phyloP scores from a whole-genome alignment of 176 grass and related monocot genomes.

The Musa troglodytarum region DNA sequence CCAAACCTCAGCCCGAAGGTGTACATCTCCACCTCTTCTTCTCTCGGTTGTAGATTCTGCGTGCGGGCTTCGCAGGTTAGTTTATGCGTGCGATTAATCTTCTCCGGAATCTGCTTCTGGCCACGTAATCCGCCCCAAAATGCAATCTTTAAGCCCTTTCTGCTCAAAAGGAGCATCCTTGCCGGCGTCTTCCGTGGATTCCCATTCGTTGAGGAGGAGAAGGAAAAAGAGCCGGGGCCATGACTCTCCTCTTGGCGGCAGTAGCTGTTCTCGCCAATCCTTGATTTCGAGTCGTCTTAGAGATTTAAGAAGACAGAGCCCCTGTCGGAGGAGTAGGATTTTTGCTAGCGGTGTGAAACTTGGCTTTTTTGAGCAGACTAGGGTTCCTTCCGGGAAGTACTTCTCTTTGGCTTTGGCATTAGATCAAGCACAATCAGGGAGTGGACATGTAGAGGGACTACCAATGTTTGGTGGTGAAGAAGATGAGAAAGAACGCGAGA shows the following conservation, averaged over 20 bases:
- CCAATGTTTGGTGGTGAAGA: neutral
- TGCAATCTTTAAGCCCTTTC: constrained; percentile 18
- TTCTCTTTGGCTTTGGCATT: constrained; percentile 7
- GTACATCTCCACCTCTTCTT: neutral
- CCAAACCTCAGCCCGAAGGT: too few relatives aligned
- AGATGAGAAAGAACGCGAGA: neutral
- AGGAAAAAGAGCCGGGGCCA: neutral
- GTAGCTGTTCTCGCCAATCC: neutral
- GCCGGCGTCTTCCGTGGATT: neutral
- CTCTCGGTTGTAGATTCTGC: neutral
- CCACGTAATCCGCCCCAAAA: neutral
- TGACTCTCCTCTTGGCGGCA: neutral
- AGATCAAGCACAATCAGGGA: constrained; percentile 12
- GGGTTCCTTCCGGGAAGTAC: neutral
- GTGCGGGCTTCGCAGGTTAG: neutral
- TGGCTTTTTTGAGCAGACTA: neutral
- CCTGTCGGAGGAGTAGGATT: neutral
- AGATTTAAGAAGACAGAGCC: neutral
- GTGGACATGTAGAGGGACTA: neutral
- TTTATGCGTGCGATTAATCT: neutral
- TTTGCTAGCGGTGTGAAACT: neutral
- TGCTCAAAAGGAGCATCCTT: neutral
- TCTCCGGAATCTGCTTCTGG: neutral
- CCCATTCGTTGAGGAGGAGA: constrained; percentile 1
- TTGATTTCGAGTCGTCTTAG: neutral